Evolutionary conservation across 805 yeast genomes (phyloP).

Genomic region (Citeromyces nyonsensis): DNA sequence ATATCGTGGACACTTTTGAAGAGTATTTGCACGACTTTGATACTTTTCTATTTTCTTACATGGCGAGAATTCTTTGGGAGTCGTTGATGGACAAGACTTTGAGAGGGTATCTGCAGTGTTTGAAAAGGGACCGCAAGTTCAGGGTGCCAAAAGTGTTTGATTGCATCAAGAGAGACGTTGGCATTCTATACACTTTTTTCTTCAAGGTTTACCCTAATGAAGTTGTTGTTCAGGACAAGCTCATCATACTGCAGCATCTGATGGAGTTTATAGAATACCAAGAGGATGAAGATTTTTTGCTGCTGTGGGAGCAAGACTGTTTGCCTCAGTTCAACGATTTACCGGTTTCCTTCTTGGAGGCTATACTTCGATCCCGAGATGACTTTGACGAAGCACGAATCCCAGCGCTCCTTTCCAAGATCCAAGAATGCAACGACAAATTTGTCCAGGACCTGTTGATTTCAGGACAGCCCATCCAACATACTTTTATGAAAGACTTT

Average conservation of each 20-base stretch:
- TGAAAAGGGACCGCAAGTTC: constrained; percentile 18
- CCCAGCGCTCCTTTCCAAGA: too few species aligned
- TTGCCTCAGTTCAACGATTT: constrained; percentile 61
- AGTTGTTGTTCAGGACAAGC: constrained; percentile 26
- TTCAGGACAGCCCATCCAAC: too few species aligned
- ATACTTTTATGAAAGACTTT: too few species aligned
- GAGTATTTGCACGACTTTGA: constrained; percentile 62
- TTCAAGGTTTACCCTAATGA: constrained; percentile 23
- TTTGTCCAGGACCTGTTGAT: too few species aligned
- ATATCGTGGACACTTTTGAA: constrained; percentile 53
- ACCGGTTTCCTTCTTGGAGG: constrained; percentile 54
- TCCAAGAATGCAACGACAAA: too few species aligned
- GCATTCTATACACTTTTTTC: constrained; percentile 36
- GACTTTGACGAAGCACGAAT: constrained; percentile 11
- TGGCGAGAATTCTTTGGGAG: constrained; percentile 38
- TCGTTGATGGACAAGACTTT: constrained; percentile 23
- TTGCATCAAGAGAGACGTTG: constrained; percentile 46
- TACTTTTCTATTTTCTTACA: constrained; percentile 30
- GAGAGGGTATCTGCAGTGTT: constrained; percentile 28
- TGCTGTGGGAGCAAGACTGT: constrained; percentile 40
- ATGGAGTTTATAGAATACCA: constrained; percentile 36
- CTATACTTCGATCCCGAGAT: constrained; percentile 38
- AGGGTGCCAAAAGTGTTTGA: constrained; percentile 19
- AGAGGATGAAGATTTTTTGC: constrained; percentile 28
- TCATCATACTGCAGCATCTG: constrained; percentile 45